Evolutionary conservation across 192 early-diverging fungal genomes (phyloP), one percentile per base, ranked within the genome.

Genomic region (Spizellomyces punctatus): DNA sequence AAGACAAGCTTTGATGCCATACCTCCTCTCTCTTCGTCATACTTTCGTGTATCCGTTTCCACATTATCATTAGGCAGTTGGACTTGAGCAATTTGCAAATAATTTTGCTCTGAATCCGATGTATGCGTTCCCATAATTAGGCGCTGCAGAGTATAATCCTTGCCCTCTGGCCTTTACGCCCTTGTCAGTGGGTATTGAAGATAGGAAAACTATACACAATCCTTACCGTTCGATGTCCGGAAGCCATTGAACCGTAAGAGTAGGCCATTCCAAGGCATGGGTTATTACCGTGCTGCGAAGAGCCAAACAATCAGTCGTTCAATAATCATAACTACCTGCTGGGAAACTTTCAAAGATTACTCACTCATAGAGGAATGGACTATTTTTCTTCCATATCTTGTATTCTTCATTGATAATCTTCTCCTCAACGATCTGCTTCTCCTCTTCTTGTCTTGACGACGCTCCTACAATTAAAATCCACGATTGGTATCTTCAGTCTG

Each of bases 321-420:
- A 19, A 54, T 54, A 19, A 54, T 54, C 14, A 54, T 0, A 19
- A 4, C 50, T n/a, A 54, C 17, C 17, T 19, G 17, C 17, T 2
- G 4, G 0, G 50, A 54, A 19, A 0, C 27, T 36, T 36, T 36
- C 27, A 36, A 36, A 0, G 47, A 41, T 59, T 5, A 66, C 76
- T 46, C 46, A 86, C 84, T 99, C 97, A 78, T 99, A 99, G 21
- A 99, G 89, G 73, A 99, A 99, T 45, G 97, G 97, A 12, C 92
- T 92, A 83, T 99, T 99, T 86, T 99, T 99, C 78, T 99, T 99
- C 97, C 97, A 99, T 64, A 94, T 94, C 82, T 98, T 98, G 83
- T 98, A 96, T 74, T 98, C 95, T 81, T 96, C 94, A 74, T 95
- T 95, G 63, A 95, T 93, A 36, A 94, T 79, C 73, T 94, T 96